Evolutionary conservation across 176 grass and related monocot genomes (phyloP).

Genomic region (Phoenix dactylifera): DNA sequence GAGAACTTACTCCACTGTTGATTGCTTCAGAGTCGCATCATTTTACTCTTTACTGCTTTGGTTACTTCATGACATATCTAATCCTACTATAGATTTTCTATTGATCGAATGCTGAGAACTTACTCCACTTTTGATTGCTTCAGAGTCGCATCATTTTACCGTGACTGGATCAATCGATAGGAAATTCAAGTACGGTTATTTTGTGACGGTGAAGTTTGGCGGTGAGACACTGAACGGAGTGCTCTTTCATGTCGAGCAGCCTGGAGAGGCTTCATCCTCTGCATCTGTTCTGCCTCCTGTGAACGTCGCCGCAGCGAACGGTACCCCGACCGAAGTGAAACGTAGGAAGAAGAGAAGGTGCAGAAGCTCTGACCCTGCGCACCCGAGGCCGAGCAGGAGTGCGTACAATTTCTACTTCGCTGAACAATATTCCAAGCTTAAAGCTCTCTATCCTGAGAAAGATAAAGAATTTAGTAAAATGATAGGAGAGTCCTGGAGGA

Average conservation of each 20-base stretch:
- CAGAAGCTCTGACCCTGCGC: constrained; percentile 26
- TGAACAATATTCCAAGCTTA: constrained; percentile 41
- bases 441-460: constrained; percentile 24
- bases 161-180: constrained; percentile 47
- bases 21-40: too few relatives aligned
- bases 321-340: not conserved
- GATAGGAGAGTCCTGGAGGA: constrained; percentile 50
- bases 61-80: too few relatives aligned
- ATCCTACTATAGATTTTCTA: too few relatives aligned
- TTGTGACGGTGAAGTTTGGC: constrained; percentile 41
- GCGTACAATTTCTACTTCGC: constrained; percentile 53
- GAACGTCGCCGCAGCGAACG: not conserved
- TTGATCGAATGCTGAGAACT: too few relatives aligned
- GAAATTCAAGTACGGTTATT: constrained; percentile 49
- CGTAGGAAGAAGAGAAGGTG: constrained; percentile 19
- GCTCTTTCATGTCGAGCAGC: constrained; percentile 32
- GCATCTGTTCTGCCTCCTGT: not conserved
- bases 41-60: too few relatives aligned
- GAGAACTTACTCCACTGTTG: too few relatives aligned
- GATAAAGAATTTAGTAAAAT: constrained; percentile 49
- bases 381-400: constrained; percentile 40
- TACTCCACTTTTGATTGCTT: not conserved
- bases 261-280: not conserved
- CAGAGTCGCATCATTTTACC: constrained; percentile 30
- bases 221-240: constrained; percentile 34